Percentiles rank a stretch among this genome's conserved stretches.
Conservation (phyloP, 768 basidiomycete species). For the Goffeauzyma gilvescens region DNA sequence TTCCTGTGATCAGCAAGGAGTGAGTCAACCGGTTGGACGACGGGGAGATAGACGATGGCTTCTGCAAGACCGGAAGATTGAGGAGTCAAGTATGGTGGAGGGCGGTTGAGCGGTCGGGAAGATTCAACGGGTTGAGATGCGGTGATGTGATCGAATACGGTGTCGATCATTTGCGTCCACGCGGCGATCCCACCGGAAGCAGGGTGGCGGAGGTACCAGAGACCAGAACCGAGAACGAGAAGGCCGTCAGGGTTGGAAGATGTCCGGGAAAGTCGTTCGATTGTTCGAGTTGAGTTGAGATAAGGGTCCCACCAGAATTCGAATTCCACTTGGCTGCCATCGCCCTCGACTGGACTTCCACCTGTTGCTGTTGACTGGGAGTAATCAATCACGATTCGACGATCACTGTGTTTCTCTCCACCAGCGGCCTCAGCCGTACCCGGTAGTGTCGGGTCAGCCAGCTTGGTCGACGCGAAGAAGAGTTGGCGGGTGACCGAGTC, state of each 20-base stretch:
- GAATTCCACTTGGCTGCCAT: conserved; percentile 14
- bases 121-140: conserved; percentile 14
- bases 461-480: conserved; percentile 53
- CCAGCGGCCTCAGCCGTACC: conserved; percentile 28
- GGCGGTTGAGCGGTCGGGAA: not conserved
- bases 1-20: conserved; percentile 45
- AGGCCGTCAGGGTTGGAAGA: conserved; percentile 38
- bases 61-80: conserved; percentile 46
- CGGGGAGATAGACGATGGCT: conserved; percentile 55
- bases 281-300: conserved; percentile 48
- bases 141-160: conserved; percentile 38
- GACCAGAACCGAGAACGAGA: conserved; percentile 62
- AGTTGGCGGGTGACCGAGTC: conserved; percentile 65
- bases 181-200: conserved; percentile 54
- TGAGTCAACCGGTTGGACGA: conserved; percentile 48
- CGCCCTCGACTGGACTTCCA: conserved; percentile 5
- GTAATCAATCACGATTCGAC: conserved; percentile 12
- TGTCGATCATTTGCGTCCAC: conserved; percentile 60
- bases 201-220: conserved; percentile 74
- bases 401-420: conserved; percentile 50
- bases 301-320: conserved; percentile 48
- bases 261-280: conserved; percentile 35
- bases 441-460: conserved; percentile 36
- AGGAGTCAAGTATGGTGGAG: not conserved
- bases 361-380: too few relatives aligned